Conservation (phyloP, 176 grass and related monocot genomes). For the Phragmites australis region DNA sequence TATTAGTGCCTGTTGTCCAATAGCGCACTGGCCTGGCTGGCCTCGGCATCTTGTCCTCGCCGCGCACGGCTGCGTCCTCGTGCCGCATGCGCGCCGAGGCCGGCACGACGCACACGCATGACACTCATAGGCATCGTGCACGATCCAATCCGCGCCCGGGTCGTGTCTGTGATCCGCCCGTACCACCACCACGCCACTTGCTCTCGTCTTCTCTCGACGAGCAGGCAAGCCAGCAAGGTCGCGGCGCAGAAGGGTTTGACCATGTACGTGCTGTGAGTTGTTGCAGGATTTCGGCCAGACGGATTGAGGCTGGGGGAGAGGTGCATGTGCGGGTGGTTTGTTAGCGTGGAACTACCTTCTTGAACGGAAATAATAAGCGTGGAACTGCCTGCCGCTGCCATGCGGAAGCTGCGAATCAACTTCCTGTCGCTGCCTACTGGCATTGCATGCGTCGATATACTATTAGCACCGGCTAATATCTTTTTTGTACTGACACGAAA, state of each 20-base stretch:
- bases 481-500: background rate
- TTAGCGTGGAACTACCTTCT: background rate
- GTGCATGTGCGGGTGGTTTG: conserved; percentile 34
- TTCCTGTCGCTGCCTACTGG: background rate
- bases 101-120: background rate
- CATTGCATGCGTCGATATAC: too few species aligned
- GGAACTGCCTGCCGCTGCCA: background rate
- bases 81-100: background rate
- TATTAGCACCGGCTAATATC: background rate
- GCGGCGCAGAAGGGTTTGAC: background rate
- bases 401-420: background rate
- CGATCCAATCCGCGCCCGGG: background rate
- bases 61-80: background rate
- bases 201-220: background rate
- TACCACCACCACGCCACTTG: background rate
- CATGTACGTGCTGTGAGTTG: conserved; percentile 5
- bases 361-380: too few species aligned
- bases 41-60: background rate
- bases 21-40: background rate
- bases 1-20: background rate
- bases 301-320: background rate
- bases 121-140: background rate
- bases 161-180: background rate
- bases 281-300: conserved; percentile 26
- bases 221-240: background rate